Base-by-base conservation (phyloP, 768 basidiomycete genomes). In the Kwoniella heveanensis region DNA sequence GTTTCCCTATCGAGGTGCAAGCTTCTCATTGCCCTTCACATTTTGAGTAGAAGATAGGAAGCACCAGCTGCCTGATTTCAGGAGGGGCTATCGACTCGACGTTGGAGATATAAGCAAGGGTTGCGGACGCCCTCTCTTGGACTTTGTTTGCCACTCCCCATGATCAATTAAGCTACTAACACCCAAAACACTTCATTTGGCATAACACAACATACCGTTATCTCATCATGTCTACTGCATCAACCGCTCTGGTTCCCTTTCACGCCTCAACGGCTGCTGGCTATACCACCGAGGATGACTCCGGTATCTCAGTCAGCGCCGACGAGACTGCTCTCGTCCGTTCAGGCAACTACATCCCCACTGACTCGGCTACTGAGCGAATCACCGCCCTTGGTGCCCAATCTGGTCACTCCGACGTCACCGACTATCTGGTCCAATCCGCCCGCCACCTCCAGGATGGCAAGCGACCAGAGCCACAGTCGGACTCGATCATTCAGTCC, bases 81-180 rank as follows among this genome's bases (percentile, higher is more conserved):
- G 32, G 32, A 32, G 39, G 27, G 32, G 27, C 25, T 32, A 3
- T 36, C 27, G 57, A 50, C 47, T 58, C 47, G 29, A 58, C 9
- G 7, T 44, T 57, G 15, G 29, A 25, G 5, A 58, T 58, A 58
- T 21, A 37, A 39, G 17, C 3, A 2, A 8, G 22, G 10, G 10
- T 12, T 4, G 2, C 17, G 1, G 22, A 9, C n/a, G n/a, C n/a
- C n/a, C n/a, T n/a, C n/a, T 27, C 21, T 10, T 3, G 30, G 13
- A 27, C 25, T 25, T 22, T 49, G 17, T 58, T 58, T 26, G 57
- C 57, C 57, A 58, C 57, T 37, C 30, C 57, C 44, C 6, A 52
- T 29, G 6, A 10, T 3, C 29, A 46, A 4, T 7, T 22, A 25
- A 17, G 21, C 24, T 26, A 7, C 7, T 56, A 22, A 9, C 13